Conservation (phyloP, 169 alveolate genomes). For the Ichthyophthirius multifiliis region DNA sequence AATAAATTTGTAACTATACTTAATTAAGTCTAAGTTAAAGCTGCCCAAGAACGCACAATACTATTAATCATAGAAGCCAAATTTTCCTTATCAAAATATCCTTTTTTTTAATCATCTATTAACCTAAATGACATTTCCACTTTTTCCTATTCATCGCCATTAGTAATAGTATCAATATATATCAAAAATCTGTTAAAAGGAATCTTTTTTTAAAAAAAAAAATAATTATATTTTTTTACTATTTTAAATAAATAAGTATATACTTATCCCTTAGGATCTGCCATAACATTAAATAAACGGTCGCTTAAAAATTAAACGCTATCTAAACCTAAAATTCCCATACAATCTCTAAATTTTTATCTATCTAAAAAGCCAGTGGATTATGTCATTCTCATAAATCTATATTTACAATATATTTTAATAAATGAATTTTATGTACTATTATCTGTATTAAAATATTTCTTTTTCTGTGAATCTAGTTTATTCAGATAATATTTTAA, state of each 20-base stretch:
- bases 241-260: neutral
- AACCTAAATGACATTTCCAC: conserved; percentile 24
- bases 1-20: no score
- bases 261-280: conserved; percentile 6
- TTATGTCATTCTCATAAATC: conserved; percentile 28
- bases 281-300: conserved; percentile 20
- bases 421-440: no score
- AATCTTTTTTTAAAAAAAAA: neutral
- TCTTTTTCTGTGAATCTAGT: no score
- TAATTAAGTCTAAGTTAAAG: conserved; percentile 8
- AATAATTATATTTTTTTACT: neutral
- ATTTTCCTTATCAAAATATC: conserved; percentile 16
- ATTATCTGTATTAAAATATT: no score
- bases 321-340: conserved; percentile 40
- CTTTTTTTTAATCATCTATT: conserved; percentile 31
- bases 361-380: conserved; percentile 5
- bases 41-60: conserved; percentile 25
- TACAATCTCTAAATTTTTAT: conserved; percentile 32
- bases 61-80: conserved; percentile 10
- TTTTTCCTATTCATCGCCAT: conserved; percentile 33
- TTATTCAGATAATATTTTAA: no score
- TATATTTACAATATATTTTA: no score
- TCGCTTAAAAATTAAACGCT: conserved; percentile 28
- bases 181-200: conserved; percentile 17
- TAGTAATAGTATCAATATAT: conserved; percentile 29